Evolutionary conservation across 768 basidiomycete species (phyloP).

Genomic region (Russula brevipes): DNA sequence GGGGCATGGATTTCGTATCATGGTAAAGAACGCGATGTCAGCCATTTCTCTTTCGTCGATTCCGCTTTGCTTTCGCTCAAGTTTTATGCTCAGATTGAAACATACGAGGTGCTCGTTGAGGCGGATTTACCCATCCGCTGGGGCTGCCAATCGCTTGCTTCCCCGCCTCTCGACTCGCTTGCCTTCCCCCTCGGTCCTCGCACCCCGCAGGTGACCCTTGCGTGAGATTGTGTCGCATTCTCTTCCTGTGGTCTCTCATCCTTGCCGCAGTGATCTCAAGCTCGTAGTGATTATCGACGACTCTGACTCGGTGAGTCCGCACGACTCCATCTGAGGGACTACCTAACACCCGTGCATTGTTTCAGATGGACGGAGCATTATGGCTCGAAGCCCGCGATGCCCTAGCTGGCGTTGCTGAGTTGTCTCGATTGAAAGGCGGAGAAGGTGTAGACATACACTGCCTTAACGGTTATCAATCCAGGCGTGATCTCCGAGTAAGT

Average conservation of each 20-base stretch:
- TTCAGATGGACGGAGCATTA: slow-evolving; percentile 38
- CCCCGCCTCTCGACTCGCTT: not conserved
- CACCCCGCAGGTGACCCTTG: not conserved
- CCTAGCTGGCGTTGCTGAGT: slow-evolving; percentile 38
- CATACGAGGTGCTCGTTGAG: slow-evolving; percentile 37
- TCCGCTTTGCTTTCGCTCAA: not conserved
- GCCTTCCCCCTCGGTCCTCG: not conserved
- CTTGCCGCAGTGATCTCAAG: slow-evolving; percentile 35
- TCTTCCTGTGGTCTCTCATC: not conserved
- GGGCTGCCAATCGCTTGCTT: not conserved
- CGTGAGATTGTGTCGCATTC: slow-evolving; percentile 1
- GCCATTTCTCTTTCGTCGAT: not conserved
- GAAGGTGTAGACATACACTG: slow-evolving; percentile 42
- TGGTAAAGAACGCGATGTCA: slow-evolving; percentile 34
- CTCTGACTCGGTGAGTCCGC: slow-evolving; percentile 35
- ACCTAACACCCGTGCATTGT: not conserved
- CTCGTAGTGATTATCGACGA: slow-evolving; percentile 41
- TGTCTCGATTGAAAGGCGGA: slow-evolving; percentile 35
- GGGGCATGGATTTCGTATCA: slow-evolving; percentile 34
- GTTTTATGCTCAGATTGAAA: slow-evolving; percentile 26
- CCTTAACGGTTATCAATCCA: slow-evolving; percentile 32
- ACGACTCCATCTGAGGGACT: not conserved
- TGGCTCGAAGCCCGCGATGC: slow-evolving; percentile 41
- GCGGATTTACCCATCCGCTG: slow-evolving; percentile 23
- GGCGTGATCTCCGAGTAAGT: slow-evolving; percentile 25